Base-by-base conservation (phyloP, 768 basidiomycete genomes). In the Pilatotrama ljubarskyi region DNA sequence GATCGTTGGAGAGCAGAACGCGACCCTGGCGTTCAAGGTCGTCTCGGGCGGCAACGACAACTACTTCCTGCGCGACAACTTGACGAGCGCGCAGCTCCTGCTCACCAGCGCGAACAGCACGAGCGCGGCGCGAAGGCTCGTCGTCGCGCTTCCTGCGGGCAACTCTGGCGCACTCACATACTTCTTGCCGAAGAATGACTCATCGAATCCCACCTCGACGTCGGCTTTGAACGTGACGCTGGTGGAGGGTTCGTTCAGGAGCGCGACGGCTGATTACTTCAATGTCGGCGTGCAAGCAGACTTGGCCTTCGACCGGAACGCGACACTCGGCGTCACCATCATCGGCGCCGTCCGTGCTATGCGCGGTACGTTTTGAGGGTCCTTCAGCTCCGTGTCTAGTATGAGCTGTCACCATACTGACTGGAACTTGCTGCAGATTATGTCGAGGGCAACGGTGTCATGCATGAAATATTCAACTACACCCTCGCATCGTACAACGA, bases 401-500 rank as follows among this genome's bases (percentile, higher is more conserved):
- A n/a, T n/a, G n/a, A n/a, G n/a, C n/a, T n/a, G n/a, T n/a, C n/a
- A n/a, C 29, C 5, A 32, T 32, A 10, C 26, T 29, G 22, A 47
- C 36, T 26, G 18, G 40, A 29, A 9, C 13, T 40, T 14, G 36
- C 9, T 41, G 20, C 24, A 40, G 77, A 80, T 65, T 78, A 77
- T 55, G 77, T 77, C 61, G 61, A 63, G 36, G 56, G 56, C 14
- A 52, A 48, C 47, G 78, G 75, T n/a, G 72, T 69, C 7, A 74
- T 75, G 74, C 71, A 78, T 59, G 69, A 75, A 43, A 76, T 77
- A 50, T 80, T 80, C 71, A 78, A 78, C 65, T 80, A 80, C 64
- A 78, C 78, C 2, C 67, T 79, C 14, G 63, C 68, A 5, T 64
- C 69, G 14, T 73, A 68, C 60, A 73, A 71, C 48, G 52, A 63